Conservation (phyloP, 345 rosid genomes). For the Boechera divaricarpa region DNA sequence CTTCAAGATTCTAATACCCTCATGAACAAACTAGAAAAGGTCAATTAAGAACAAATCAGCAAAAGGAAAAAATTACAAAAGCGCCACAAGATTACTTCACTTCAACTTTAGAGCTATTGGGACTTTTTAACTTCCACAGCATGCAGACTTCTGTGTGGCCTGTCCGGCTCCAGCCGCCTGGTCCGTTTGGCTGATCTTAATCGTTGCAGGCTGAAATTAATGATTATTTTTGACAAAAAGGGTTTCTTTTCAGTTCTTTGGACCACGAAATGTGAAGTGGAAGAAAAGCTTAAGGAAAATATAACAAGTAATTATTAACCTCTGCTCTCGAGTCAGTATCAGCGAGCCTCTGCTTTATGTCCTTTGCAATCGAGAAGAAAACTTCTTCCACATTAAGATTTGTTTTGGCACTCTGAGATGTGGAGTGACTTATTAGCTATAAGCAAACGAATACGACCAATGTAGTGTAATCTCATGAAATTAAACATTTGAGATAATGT, state of each 20-base stretch:
- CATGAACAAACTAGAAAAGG: conserved; percentile 35
- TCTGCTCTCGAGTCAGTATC: conserved; percentile 79
- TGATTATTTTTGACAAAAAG: background rate
- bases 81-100: conserved; percentile 23
- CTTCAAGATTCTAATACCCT: conserved; percentile 36
- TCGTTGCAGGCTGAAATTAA: conserved; percentile 45
- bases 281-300: conserved; percentile 1
- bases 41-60: conserved; percentile 34
- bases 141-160: conserved; percentile 49
- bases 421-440: conserved; percentile 27
- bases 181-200: conserved; percentile 48
- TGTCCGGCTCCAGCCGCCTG: conserved; percentile 47
- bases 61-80: conserved; percentile 23
- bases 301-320: conserved; percentile 51
- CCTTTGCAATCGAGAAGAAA: conserved; percentile 92
- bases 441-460: conserved; percentile 28
- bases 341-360: conserved; percentile 90
- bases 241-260: background rate
- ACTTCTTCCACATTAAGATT: conserved; percentile 93
- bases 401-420: conserved; percentile 92
- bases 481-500: background rate
- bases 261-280: conserved; percentile 10
- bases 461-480: background rate
- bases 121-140: conserved; percentile 38
- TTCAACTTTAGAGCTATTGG: background rate